Conservation (phyloP, 208 protist species). For the Wallacemonas rigidus region DNA sequence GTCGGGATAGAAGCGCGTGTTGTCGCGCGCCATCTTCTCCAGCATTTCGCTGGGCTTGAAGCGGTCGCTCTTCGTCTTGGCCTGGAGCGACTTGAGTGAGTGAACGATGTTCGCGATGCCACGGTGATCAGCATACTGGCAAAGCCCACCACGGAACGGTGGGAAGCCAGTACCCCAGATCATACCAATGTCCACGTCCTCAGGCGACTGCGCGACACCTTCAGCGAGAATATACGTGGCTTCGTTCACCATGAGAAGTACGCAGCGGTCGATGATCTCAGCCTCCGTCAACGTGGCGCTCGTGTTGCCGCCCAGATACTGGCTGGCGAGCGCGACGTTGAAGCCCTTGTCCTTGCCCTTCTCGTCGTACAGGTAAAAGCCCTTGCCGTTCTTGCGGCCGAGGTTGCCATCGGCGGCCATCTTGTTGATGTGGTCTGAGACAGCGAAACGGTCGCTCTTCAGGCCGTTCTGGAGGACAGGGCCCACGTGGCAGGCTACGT, state of each 20-base stretch:
- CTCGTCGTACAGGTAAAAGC: slow-evolving; percentile 87
- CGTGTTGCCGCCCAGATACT: slow-evolving; percentile 42
- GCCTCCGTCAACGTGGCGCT: slow-evolving; percentile 32
- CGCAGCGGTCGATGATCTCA: slow-evolving; percentile 83
- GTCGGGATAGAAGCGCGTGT: slow-evolving; percentile 73
- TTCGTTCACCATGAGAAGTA: slow-evolving; percentile 89
- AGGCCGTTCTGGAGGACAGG: slow-evolving; percentile 66
- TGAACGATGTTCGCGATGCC: slow-evolving; percentile 58
- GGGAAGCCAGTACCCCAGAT: slow-evolving; percentile 88
- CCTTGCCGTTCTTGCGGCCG: slow-evolving; percentile 89
- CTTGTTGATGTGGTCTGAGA: slow-evolving; percentile 41
- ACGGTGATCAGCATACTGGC: slow-evolving; percentile 79
- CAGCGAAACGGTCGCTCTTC: slow-evolving; percentile 64
- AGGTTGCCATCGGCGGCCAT: slow-evolving; percentile 70
- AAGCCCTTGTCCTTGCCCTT: slow-evolving; percentile 70
- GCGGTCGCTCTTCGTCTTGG: slow-evolving; percentile 48
- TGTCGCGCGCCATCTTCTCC: slow-evolving; percentile 59
- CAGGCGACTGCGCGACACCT: slow-evolving; percentile 56
- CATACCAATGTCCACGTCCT: slow-evolving; percentile 88
- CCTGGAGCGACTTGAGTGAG: slow-evolving; percentile 46
- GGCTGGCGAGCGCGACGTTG: slow-evolving; percentile 29
- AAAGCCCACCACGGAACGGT: slow-evolving; percentile 78
- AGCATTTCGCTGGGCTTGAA: slow-evolving; percentile 66
- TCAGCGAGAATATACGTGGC: slow-evolving; percentile 73
- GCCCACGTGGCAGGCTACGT: slow-evolving; percentile 85